Evolutionary conservation across 2,329 filamentous ascomycete genomes (phyloP).

Genomic region (Fusarium siculi): DNA sequence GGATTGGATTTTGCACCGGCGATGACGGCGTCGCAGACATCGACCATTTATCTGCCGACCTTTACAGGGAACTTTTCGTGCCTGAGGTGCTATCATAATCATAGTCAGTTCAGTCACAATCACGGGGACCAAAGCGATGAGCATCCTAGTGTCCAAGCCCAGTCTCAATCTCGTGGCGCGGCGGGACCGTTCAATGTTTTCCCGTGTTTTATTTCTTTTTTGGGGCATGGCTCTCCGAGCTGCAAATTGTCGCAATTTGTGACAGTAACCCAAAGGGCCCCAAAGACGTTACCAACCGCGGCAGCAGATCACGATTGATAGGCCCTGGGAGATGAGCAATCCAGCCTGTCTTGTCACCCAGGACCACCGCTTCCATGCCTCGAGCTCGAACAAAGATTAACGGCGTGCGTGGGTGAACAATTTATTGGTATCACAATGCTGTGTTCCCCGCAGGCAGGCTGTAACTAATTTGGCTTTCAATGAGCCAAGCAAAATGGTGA

Average conservation of each 20-base stretch:
- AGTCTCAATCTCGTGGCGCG: conserved; percentile 30
- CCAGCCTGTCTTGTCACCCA: conserved; percentile 26
- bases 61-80: conserved; percentile 7
- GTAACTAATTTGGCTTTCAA: neutral
- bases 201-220: conserved; percentile 25
- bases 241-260: conserved; percentile 37
- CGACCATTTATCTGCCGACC: conserved; percentile 23
- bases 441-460: conserved; percentile 4
- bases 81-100: conserved; percentile 5
- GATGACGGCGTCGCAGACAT: conserved; percentile 29
- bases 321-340: conserved; percentile 32
- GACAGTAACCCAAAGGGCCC: neutral
- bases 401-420: conserved; percentile 18
- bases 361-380: conserved; percentile 23
- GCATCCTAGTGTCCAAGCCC: conserved; percentile 24
- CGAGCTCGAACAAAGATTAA: conserved; percentile 4
- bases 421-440: conserved; percentile 14
- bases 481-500: conserved; percentile 26
- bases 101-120: neutral
- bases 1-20: conserved; percentile 15
- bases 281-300: conserved; percentile 9
- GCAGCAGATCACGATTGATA: conserved; percentile 22
- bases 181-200: conserved; percentile 19
- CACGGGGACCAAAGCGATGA: conserved; percentile 23
- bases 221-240: conserved; percentile 24